These are phyloP conservation scores for Epichloe sibirici DNA, from an alignment of 2,329 filamentous ascomycete species.

Conservation along the genomic window DNA sequence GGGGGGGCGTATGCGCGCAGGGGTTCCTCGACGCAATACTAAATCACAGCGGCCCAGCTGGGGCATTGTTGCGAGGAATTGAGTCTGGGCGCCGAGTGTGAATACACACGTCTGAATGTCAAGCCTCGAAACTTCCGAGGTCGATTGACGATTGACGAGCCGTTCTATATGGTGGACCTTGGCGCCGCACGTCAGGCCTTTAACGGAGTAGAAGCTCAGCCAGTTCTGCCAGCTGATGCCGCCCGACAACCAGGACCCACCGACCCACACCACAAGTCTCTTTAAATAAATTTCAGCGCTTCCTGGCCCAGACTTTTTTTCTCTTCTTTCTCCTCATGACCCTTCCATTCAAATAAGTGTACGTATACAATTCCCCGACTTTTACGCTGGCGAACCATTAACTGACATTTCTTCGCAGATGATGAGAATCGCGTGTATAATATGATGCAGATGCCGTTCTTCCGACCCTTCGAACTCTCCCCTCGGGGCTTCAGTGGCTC, in stretches of 20 bases:
- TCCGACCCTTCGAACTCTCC: conserved; percentile 68
- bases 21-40: conserved; percentile 10
- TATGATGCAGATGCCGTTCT: conserved; percentile 66
- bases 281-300: conserved; percentile 29
- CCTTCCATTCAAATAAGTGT: conserved; percentile 99
- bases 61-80: conserved; percentile 13
- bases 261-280: conserved; percentile 2
- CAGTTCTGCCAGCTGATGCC: conserved; percentile 5
- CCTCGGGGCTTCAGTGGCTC: conserved; percentile 81
- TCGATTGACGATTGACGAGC: too few species aligned
- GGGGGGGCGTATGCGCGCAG: neutral
- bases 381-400: conserved; percentile 15
- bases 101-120: neutral
- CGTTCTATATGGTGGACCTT: too few species aligned
- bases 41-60: conserved; percentile 13
- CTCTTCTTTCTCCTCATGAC: conserved; percentile 58
- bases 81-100: neutral
- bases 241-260: neutral
- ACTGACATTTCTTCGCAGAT: conserved; percentile 46
- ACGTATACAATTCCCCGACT: conserved; percentile 32
- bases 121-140: neutral
- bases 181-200: too few species aligned
- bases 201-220: too few species aligned
- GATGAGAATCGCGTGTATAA: conserved; percentile 99
- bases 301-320: conserved; percentile 23